Evolutionary conservation across 2,329 filamentous ascomycete genomes (phyloP).

Genomic region (Colletotrichum gloeosporioides): DNA sequence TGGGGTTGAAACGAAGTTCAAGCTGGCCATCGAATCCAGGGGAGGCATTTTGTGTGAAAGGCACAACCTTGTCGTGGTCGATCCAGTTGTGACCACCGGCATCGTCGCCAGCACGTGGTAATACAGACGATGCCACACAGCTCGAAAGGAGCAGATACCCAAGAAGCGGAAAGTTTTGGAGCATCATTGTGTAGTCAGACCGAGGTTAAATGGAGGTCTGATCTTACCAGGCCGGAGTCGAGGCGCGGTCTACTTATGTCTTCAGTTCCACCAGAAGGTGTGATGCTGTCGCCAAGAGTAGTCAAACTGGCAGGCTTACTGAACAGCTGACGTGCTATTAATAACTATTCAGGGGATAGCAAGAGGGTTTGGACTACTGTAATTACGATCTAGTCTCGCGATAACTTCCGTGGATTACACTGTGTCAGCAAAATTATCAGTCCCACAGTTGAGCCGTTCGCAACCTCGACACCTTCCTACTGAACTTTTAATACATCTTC

Average conservation of each 20-base stretch:
- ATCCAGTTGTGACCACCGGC: not conserved
- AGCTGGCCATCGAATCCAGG: not conserved
- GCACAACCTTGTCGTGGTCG: not conserved
- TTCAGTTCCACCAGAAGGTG: not conserved
- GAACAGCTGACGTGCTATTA: not conserved
- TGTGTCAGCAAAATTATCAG: not conserved
- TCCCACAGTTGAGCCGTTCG: not conserved
- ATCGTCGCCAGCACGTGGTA: not conserved
- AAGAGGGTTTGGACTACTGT: accelerated
- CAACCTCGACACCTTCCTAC: not conserved
- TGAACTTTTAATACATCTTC: not conserved
- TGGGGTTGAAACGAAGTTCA: not conserved
- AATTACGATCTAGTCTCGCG: not conserved
- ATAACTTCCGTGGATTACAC: not conserved
- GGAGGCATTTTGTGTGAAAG: not conserved
- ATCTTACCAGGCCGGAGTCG: accelerated
- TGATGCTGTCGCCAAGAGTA: not conserved
- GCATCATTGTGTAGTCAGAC: not conserved
- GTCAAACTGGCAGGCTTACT: not conserved
- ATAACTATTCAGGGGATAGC: not conserved
- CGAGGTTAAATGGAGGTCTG: not conserved
- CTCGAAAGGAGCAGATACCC: not conserved
- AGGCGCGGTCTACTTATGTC: not conserved
- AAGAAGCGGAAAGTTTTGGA: not conserved
- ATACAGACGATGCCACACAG: not conserved